Conservation (phyloP, 306 rosid species). For the Sicyos baderoa region DNA sequence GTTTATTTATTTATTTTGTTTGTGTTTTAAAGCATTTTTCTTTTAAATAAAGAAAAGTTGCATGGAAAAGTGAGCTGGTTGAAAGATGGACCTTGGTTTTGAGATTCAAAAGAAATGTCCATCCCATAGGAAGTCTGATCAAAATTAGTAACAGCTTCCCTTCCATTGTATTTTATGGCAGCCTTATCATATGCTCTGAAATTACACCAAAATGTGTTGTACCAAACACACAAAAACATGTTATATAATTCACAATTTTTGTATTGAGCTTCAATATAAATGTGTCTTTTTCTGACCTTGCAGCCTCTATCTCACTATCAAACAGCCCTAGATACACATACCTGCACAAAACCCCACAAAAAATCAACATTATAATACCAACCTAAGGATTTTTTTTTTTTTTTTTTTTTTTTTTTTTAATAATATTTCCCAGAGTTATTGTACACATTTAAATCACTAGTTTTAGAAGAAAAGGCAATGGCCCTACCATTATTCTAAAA, state of each 20-base stretch:
- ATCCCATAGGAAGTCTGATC: conserved; percentile 51
- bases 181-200: conserved; percentile 90
- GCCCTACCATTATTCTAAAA: not conserved
- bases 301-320: conserved; percentile 87
- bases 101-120: conserved; percentile 37
- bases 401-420: no score
- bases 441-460: not conserved
- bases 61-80: not conserved
- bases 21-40: not conserved
- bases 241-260: not conserved
- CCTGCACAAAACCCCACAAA: conserved; percentile 36
- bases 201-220: not conserved
- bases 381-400: no score
- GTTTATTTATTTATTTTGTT: not conserved
- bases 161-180: conserved; percentile 75
- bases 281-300: conserved; percentile 48
- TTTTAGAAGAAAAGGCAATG: no score
- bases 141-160: conserved; percentile 83
- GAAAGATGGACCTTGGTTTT: conserved; percentile 37
- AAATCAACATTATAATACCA: not conserved
- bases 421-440: no score
- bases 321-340: conserved; percentile 89
- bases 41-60: not conserved
- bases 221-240: not conserved
- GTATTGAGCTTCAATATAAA: conserved; percentile 17